These are phyloP conservation scores for Tricholoma flavovirens DNA, from an alignment of 768 basidiomycete species.

Conservation along the genomic window DNA sequence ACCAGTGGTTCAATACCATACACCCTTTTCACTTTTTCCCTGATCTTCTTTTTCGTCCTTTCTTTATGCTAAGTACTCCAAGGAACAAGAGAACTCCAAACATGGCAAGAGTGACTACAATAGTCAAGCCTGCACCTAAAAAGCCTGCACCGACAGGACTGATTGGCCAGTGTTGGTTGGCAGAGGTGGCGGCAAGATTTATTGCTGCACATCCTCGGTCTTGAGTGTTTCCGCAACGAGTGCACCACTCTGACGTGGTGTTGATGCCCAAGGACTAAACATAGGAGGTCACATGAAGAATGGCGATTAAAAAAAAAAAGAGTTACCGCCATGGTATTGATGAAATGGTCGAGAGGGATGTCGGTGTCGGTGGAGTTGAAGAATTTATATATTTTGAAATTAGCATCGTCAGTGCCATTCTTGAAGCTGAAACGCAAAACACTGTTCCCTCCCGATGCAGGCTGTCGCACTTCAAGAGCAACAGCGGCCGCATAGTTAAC, in stretches of 20 bases:
- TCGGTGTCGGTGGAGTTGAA: conserved; percentile 38
- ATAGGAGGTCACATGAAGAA: not conserved
- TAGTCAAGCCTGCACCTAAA: conserved; percentile 53
- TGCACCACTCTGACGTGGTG: conserved; percentile 53
- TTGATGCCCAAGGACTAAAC: conserved; percentile 46
- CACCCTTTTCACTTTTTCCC: conserved; percentile 5
- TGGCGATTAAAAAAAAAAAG: not conserved
- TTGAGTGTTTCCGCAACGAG: conserved; percentile 48
- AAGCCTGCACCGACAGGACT: conserved; percentile 61
- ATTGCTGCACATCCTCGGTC: conserved; percentile 54
- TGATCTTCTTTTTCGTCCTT: conserved; percentile 6
- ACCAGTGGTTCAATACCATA: not conserved
- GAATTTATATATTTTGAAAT: conserved; percentile 45
- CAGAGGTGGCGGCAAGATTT: conserved; percentile 28
- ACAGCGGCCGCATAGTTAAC: conserved; percentile 59
- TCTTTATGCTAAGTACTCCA: conserved; percentile 29
- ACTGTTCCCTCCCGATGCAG: conserved; percentile 38
- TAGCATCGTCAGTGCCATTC: conserved; percentile 49
- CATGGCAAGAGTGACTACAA: conserved; percentile 35
- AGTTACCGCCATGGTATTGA: conserved; percentile 32
- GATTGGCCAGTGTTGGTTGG: conserved; percentile 31
- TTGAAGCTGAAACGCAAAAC: conserved; percentile 63
- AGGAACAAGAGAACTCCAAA: conserved; percentile 34
- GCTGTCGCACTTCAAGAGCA: conserved; percentile 54
- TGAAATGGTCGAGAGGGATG: conserved; percentile 48